Conservation (phyloP, 75 land plant genomes). For the Picea glauca region DNA sequence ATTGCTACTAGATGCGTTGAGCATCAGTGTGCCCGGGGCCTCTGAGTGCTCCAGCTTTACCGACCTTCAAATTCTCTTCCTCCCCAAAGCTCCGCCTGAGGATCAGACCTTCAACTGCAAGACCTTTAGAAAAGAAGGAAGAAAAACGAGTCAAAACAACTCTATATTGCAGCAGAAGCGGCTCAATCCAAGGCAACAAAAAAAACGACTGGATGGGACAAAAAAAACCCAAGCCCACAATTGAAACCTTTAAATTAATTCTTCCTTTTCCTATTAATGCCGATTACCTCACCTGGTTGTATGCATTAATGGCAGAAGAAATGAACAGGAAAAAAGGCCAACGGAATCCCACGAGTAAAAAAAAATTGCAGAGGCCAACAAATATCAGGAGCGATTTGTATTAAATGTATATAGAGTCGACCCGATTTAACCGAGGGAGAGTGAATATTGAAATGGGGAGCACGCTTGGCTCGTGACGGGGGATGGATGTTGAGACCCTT, state of each 20-base stretch:
- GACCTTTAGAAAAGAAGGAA: too few relatives aligned
- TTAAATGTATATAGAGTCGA: not conserved
- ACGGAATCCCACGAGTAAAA: not conserved
- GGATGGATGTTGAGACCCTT: not conserved
- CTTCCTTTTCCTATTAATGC: too few relatives aligned
- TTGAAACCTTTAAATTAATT: not conserved
- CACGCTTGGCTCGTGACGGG: slow-evolving; percentile 6
- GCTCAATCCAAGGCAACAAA: slow-evolving; percentile 1
- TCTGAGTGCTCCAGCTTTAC: slow-evolving; percentile 8
- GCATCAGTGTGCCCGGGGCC: too few relatives aligned
- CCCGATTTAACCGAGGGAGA: not conserved
- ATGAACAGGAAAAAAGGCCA: not conserved
- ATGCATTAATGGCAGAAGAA: not conserved
- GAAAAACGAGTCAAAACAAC: not conserved
- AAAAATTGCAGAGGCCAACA: slow-evolving; percentile 1
- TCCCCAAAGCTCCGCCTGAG: slow-evolving; percentile 8
- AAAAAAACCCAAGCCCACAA: not conserved
- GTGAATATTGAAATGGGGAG: slow-evolving; percentile 3
- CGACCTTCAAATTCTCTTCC: not conserved
- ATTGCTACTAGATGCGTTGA: slow-evolving; percentile 2
- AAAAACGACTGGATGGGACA: not conserved
- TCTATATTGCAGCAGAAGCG: not conserved
- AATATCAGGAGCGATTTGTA: not conserved
- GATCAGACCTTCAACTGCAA: not conserved
- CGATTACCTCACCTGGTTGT: too few relatives aligned